Conservation (phyloP, 352 stramenopile genomes). For the Phytopythium cucurbitacearum region DNA sequence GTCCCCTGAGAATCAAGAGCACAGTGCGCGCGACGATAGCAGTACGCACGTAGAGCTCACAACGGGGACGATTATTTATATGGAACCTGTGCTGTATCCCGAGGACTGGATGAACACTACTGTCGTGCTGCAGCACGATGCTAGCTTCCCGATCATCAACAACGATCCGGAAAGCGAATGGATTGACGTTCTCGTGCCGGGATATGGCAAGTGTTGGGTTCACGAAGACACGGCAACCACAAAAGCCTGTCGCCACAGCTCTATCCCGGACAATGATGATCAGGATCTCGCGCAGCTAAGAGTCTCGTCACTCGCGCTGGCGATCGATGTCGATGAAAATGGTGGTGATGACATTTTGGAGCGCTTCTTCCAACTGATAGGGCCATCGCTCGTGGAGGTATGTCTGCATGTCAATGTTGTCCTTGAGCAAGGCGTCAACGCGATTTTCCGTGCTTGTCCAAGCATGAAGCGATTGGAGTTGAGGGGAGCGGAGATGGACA, state of each 20-base stretch:
- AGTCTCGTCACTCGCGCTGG: constrained; percentile 18
- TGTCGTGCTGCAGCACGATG: constrained; percentile 20
- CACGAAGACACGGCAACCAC: constrained; percentile 6
- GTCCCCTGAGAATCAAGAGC: constrained; percentile 19
- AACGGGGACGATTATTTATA: constrained; percentile 19
- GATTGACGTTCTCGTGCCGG: constrained; percentile 32
- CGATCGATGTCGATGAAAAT: constrained; percentile 14
- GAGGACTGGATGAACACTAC: constrained; percentile 27
- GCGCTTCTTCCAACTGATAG: constrained; percentile 18
- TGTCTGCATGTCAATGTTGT: constrained; percentile 19
- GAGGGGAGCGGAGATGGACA: constrained; percentile 20
- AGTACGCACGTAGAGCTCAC: not conserved
- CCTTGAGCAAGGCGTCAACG: constrained; percentile 15
- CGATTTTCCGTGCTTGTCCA: constrained; percentile 20
- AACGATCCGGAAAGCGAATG: constrained; percentile 14
- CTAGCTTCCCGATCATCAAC: constrained; percentile 22
- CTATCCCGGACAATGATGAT: constrained; percentile 1
- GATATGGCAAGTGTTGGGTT: constrained; percentile 38
- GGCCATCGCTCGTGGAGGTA: constrained; percentile 15
- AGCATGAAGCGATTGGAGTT: constrained; percentile 16
- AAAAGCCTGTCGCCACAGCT: constrained; percentile 1
- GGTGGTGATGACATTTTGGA: constrained; percentile 17
- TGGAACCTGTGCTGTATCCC: constrained; percentile 23
- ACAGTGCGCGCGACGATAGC: not conserved
- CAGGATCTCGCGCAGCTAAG: constrained; percentile 3